A percentile compares a stretch with the other conserved stretches of the same genome.
Evolutionary conservation across 2,329 filamentous ascomycete species (phyloP).

Genomic region (Cadophora gregata): DNA sequence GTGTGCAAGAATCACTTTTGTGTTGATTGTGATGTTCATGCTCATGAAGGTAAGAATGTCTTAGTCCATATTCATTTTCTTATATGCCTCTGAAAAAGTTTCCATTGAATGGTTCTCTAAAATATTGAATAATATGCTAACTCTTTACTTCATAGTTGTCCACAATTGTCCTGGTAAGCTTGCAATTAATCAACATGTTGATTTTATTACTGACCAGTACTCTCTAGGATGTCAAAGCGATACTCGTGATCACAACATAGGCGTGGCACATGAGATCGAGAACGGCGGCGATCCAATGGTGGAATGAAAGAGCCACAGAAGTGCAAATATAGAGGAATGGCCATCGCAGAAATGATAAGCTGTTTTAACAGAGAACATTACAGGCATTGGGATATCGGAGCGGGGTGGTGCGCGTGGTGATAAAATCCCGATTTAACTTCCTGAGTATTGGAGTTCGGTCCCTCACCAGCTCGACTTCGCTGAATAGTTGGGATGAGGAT

Average conservation of each 20-base stretch:
- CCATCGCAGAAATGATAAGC: not conserved
- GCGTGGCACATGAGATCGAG: not conserved
- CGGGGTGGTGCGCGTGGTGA: not conserved
- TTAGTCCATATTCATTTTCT: not conserved
- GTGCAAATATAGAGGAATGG: not conserved
- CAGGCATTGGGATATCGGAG: conserved; percentile 2
- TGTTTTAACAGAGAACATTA: not conserved
- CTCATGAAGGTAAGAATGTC: conserved; percentile 65
- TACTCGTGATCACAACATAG: conserved; percentile 1
- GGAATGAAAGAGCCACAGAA: not conserved
- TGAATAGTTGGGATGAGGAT: not conserved
- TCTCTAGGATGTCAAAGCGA: conserved; percentile 24
- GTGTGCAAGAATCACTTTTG: conserved; percentile 93
- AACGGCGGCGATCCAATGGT: conserved; percentile 20
- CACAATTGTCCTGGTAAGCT: conserved; percentile 29
- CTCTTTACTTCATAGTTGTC: conserved; percentile 13
- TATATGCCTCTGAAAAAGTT: not conserved
- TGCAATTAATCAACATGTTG: not conserved
- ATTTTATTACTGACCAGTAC: not conserved
- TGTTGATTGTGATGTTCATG: conserved; percentile 96
- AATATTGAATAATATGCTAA: conserved; percentile 10
- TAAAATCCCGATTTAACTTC: not conserved
- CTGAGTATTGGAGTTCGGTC: not conserved
- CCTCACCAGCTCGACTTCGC: not conserved
- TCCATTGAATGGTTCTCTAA: not conserved